Evolutionary conservation across 176 grass and related monocot genomes (phyloP).

Genomic region (Ananas comosus): DNA sequence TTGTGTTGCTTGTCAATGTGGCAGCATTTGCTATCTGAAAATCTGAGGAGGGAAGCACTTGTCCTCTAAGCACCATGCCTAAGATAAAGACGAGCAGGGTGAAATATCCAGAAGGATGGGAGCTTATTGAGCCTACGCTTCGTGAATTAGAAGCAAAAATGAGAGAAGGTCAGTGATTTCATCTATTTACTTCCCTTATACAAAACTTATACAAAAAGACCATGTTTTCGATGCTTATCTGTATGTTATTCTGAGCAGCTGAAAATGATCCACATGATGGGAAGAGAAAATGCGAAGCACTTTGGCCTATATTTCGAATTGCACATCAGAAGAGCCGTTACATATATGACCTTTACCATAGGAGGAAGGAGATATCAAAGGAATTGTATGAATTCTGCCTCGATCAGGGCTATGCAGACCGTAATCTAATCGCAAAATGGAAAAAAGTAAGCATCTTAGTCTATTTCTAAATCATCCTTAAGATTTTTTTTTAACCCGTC

Average conservation of each 20-base stretch:
- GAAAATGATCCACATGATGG: constrained; percentile 43
- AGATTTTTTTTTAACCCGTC: no score
- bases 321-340: constrained; percentile 32
- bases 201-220: background rate
- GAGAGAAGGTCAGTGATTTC: constrained; percentile 19
- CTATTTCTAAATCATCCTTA: background rate
- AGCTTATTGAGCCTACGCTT: constrained; percentile 48
- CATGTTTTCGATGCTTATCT: background rate
- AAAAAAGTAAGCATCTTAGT: constrained; percentile 24
- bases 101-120: constrained; percentile 36
- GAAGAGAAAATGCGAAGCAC: constrained; percentile 42
- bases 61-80: constrained; percentile 9
- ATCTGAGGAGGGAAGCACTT: background rate
- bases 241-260: constrained; percentile 1
- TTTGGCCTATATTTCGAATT: constrained; percentile 43
- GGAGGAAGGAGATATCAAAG: constrained; percentile 32
- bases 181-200: background rate
- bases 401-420: constrained; percentile 28
- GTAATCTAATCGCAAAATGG: constrained; percentile 35
- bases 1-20: background rate
- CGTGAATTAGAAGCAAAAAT: constrained; percentile 37
- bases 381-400: constrained; percentile 33
- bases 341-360: constrained; percentile 37
- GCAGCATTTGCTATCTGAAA: background rate
- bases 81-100: constrained; percentile 32